Evolutionary conservation across 2,329 filamentous ascomycete genomes (phyloP).

Genomic region (Xylariaceae sp.): DNA sequence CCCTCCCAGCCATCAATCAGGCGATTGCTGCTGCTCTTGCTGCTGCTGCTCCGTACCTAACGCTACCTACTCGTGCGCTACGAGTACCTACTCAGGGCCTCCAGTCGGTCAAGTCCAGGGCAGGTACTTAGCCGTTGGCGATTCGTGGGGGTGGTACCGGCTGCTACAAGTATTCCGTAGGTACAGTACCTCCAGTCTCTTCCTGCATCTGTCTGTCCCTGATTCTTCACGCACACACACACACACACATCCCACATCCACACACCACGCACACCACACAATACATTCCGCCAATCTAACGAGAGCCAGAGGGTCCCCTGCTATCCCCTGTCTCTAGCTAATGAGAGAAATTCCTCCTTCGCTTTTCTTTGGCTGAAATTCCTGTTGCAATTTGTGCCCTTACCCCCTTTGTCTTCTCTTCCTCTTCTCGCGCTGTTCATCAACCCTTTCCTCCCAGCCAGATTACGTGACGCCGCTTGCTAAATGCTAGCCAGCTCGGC

Average conservation of each 20-base stretch:
- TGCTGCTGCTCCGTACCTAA: not conserved
- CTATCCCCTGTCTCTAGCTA: conserved; percentile 15
- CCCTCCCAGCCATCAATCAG: conserved; percentile 1
- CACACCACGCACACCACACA: not conserved
- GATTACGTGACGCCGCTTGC: conserved; percentile 14
- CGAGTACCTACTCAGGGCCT: not conserved
- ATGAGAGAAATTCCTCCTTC: conserved; percentile 21
- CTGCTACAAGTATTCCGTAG: not conserved
- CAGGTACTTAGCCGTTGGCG: conserved; percentile 2
- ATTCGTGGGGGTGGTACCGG: not conserved
- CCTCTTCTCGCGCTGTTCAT: conserved; percentile 8
- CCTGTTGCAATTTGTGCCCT: conserved; percentile 10
- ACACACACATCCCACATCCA: too few relatives aligned
- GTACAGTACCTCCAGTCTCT: too few relatives aligned
- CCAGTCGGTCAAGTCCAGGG: not conserved
- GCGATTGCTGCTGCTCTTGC: not conserved
- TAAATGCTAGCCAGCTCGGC: conserved; percentile 11
- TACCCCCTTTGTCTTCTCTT: conserved; percentile 12
- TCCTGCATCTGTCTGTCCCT: not conserved
- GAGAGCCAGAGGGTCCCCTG: conserved; percentile 14
- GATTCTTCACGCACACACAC: not conserved
- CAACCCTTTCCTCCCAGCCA: conserved; percentile 11
- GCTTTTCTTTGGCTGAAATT: conserved; percentile 18
- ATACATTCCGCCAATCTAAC: conserved; percentile 15
- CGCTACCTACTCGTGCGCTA: too few relatives aligned